Evolutionary conservation across 345 rosid genomes (phyloP).

Genomic region (Salix brachista): DNA sequence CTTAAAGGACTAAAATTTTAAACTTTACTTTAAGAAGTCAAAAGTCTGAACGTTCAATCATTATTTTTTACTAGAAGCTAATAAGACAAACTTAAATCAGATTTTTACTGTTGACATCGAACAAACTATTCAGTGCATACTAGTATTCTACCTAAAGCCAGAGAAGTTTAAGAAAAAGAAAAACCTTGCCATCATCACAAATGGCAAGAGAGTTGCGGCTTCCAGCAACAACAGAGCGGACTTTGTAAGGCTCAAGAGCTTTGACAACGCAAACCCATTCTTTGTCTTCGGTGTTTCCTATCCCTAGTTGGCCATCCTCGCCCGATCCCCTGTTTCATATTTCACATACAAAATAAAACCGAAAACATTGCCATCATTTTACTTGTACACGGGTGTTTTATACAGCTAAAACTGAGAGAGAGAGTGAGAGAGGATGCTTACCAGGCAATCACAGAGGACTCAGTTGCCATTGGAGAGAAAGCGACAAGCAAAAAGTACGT

Average conservation of each 20-base stretch:
- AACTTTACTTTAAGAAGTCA: neutral
- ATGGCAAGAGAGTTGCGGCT: conserved; percentile 99
- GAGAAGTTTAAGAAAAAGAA: conserved; percentile 1
- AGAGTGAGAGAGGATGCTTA: neutral
- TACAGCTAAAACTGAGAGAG: neutral
- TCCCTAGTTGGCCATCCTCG: conserved; percentile 94
- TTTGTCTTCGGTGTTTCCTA: conserved; percentile 74
- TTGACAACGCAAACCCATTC: conserved; percentile 69
- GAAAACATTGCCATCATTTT: neutral
- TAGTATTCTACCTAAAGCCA: neutral
- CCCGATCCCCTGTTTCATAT: conserved; percentile 78
- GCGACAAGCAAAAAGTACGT: no score
- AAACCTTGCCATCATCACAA: conserved; percentile 90
- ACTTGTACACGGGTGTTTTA: neutral
- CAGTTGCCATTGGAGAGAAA: neutral
- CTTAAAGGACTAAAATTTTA: neutral
- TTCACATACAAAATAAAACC: neutral
- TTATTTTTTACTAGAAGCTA: no score
- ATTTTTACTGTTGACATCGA: neutral
- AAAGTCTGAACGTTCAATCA: neutral
- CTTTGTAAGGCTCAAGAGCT: conserved; percentile 60
- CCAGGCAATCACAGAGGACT: conserved; percentile 1
- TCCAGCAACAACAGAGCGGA: conserved; percentile 89
- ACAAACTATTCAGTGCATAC: neutral
- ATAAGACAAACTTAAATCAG: neutral